These are phyloP conservation scores for Exophiala oligosperma DNA, from an alignment of 2,329 filamentous ascomycete genomes.

Conservation along the genomic window DNA sequence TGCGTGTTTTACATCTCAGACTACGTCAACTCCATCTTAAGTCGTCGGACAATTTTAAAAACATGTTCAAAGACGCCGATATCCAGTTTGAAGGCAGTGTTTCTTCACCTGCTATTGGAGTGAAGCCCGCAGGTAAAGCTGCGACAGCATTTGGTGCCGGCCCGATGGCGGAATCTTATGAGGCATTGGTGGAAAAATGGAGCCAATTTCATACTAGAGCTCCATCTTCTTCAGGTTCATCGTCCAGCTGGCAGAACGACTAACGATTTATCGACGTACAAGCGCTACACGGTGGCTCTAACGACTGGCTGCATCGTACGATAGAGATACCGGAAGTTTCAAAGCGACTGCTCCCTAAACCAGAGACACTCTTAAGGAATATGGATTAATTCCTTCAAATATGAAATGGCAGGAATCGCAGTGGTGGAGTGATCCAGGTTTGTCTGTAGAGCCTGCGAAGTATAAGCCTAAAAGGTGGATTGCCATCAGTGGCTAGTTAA, in stretches of 20 bases:
- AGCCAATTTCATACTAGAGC: conserved; percentile 2
- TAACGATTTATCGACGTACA: no score
- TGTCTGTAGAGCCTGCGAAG: no score
- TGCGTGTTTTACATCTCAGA: conserved; percentile 3
- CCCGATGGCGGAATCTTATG: not conserved
- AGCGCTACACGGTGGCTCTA: no score
- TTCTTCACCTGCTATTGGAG: not conserved
- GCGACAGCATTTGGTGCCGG: not conserved
- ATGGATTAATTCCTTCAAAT: no score
- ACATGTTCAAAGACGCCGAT: conserved; percentile 4
- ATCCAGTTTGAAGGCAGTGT: conserved; percentile 3
- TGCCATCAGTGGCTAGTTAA: no score
- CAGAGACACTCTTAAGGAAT: no score
- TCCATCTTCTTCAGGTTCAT: not conserved
- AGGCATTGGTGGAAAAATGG: conserved; percentile 5
- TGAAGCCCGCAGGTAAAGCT: not conserved
- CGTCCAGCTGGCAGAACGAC: not conserved
- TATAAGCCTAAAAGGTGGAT: no score
- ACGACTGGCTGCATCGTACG: no score
- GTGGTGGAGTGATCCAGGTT: no score
- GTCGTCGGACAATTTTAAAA: not conserved
- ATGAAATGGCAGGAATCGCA: no score
- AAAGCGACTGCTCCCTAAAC: no score
- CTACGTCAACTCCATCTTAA: conserved; percentile 3
- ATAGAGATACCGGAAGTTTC: no score